Evolutionary conservation across 768 basidiomycete species (phyloP).

Genomic region (Suillus cothurnatus): DNA sequence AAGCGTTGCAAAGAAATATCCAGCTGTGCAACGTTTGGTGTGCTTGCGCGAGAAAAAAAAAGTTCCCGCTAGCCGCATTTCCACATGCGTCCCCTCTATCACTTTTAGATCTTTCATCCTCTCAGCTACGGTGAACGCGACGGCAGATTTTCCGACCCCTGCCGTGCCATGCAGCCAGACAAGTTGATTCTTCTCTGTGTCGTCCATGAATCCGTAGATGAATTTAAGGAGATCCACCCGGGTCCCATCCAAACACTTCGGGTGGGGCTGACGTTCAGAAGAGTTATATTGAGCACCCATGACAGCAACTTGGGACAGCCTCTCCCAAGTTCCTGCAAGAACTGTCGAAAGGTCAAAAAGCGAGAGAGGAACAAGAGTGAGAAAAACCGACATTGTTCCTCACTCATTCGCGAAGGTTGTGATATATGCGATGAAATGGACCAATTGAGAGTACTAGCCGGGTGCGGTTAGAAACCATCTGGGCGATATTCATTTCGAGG

Average conservation of each 20-base stretch:
- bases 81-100: fast-evolving
- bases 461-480: too few species aligned
- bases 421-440: too few species aligned
- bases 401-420: too few species aligned
- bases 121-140: background rate
- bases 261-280: background rate
- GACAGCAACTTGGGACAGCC: background rate
- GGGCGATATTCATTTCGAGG: too few species aligned
- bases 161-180: background rate
- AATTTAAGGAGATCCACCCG: background rate
- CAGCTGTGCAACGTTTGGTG: background rate
- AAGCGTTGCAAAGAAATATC: background rate
- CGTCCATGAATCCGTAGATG: background rate
- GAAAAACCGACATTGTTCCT: too few species aligned
- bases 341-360: too few species aligned
- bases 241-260: background rate
- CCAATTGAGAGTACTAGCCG: too few species aligned
- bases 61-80: background rate
- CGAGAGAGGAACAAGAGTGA: too few species aligned
- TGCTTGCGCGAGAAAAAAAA: background rate
- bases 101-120: background rate
- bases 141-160: background rate
- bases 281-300: background rate
- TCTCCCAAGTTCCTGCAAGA: background rate
- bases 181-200: background rate